Percentiles rank a stretch among this genome's conserved stretches.
Evolutionary conservation across 23 red algal genomes (phyloP).

Genomic region (Porphyridium purpureum): DNA sequence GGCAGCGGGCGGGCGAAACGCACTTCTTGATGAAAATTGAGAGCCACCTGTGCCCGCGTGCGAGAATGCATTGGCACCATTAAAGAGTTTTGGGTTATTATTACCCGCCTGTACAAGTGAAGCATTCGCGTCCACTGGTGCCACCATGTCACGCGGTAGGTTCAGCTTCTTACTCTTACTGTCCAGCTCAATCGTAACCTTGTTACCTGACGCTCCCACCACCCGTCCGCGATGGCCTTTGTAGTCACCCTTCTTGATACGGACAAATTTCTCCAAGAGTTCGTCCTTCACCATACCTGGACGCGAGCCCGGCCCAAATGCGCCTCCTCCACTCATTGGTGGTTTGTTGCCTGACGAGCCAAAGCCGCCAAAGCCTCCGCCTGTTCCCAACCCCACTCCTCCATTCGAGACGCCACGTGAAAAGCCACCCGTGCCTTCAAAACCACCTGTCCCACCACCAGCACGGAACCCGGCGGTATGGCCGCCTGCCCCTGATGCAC

Average conservation of each 20-base stretch:
- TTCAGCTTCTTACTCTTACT: constrained; percentile 69
- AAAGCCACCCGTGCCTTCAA: too few relatives aligned
- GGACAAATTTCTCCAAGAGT: constrained; percentile 41
- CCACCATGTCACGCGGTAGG: constrained; percentile 9
- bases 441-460: too few relatives aligned
- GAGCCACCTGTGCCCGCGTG: too few relatives aligned
- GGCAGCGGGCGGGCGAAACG: too few relatives aligned
- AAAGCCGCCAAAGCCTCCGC: constrained; percentile 1
- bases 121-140: too few relatives aligned
- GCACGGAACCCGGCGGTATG: too few relatives aligned
- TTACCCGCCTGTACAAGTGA: too few relatives aligned
- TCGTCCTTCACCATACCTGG: constrained; percentile 2
- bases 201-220: constrained; percentile 44
- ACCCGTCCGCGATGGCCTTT: constrained; percentile 79
- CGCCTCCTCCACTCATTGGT: not conserved
- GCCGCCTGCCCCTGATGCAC: not conserved
- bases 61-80: too few relatives aligned
- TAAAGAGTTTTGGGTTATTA: too few relatives aligned
- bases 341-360: not conserved
- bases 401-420: too few relatives aligned
- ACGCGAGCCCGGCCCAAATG: not conserved
- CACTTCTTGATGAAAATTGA: too few relatives aligned
- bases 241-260: constrained; percentile 53
- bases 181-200: constrained; percentile 69
- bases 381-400: too few relatives aligned